These are phyloP conservation scores for Talaromyces sp. DNA, from an alignment of 2,329 filamentous ascomycete species.

Conservation along the genomic window DNA sequence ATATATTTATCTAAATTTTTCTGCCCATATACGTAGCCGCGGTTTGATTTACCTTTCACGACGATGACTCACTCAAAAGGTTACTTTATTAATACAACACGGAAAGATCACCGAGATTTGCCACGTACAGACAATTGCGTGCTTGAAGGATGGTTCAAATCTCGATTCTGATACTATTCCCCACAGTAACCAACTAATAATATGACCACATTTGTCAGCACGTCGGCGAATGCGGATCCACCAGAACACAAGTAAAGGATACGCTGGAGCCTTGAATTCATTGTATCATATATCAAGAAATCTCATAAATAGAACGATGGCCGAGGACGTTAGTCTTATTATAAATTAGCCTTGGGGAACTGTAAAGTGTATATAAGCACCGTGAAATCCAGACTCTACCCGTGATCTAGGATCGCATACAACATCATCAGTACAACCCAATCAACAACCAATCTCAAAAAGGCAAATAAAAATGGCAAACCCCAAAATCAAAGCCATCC, in stretches of 20 bases:
- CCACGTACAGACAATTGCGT: neutral
- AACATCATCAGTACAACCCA: neutral
- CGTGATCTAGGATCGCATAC: neutral
- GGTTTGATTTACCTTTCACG: neutral
- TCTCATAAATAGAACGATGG: too few species aligned
- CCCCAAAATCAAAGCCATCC: slow-evolving; percentile 45
- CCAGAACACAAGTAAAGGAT: neutral
- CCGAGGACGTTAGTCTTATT: neutral
- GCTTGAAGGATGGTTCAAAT: neutral
- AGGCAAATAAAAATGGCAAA: neutral
- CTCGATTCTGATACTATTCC: neutral
- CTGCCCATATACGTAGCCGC: neutral
- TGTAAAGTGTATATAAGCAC: neutral
- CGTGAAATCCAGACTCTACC: neutral
- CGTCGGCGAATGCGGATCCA: neutral
- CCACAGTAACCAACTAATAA: neutral
- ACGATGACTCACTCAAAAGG: neutral
- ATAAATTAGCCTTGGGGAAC: neutral
- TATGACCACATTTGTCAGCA: neutral
- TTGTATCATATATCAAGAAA: too few species aligned
- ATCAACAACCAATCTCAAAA: neutral
- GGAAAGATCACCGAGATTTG: neutral
- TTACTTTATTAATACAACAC: neutral
- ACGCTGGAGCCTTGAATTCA: neutral
- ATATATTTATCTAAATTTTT: neutral